Evolutionary conservation across 2,329 filamentous ascomycete genomes (phyloP).

Genomic region (Cercospora citrullina): DNA sequence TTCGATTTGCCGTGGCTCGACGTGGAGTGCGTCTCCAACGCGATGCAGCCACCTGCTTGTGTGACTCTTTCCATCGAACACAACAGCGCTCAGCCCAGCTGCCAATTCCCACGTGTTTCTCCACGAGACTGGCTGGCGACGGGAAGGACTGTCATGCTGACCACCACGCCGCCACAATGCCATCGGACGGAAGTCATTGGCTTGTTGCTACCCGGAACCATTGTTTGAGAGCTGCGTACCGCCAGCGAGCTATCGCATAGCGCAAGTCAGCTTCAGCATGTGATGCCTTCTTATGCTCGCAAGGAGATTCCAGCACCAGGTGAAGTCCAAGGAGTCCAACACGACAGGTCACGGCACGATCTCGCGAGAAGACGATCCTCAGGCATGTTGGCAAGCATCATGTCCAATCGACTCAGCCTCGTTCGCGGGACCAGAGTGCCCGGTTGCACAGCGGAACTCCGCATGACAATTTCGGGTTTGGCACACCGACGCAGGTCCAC

Average conservation of each 20-base stretch:
- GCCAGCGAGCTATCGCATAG: background rate
- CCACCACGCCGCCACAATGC: background rate
- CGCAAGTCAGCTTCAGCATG: background rate
- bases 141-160: background rate
- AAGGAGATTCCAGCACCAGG: background rate
- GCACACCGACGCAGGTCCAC: slow-evolving; percentile 10
- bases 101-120: slow-evolving; percentile 3
- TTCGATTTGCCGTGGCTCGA: background rate
- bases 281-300: background rate
- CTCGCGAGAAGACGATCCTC: slow-evolving; percentile 10
- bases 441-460: slow-evolving; percentile 7
- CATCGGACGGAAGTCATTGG: background rate
- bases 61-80: background rate
- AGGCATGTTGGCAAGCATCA: slow-evolving; percentile 15
- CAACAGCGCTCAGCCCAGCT: background rate
- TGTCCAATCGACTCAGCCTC: slow-evolving; percentile 15
- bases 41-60: background rate
- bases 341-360: background rate
- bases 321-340: background rate
- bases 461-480: slow-evolving; percentile 20
- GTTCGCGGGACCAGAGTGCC: background rate
- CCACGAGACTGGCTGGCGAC: background rate
- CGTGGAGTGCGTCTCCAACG: background rate
- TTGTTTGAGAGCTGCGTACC: background rate
- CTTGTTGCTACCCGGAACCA: background rate